Percentiles rank a stretch among this genome's conserved stretches.
Evolutionary conservation across 345 rosid species (phyloP).

Genomic region (Gossypium stocksii): DNA sequence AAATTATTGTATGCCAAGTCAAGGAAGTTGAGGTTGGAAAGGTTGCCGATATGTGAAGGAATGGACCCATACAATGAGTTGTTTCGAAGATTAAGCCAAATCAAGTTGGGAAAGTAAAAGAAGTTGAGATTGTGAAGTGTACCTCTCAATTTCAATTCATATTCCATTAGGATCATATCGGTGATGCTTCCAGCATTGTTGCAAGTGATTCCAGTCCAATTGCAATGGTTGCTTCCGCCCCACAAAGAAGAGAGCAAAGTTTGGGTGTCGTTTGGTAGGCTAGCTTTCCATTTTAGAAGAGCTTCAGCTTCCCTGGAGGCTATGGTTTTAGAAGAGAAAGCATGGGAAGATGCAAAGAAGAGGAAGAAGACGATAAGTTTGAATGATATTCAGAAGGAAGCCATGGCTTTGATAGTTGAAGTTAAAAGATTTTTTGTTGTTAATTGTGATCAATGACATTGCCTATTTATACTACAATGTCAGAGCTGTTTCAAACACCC

Average conservation of each 20-base stretch:
- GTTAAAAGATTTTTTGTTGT: too few species aligned
- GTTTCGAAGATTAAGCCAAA: background rate
- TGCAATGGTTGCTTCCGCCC: background rate
- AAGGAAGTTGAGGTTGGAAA: too few species aligned
- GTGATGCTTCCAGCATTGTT: background rate
- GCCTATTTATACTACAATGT: too few species aligned
- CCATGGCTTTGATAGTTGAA: background rate
- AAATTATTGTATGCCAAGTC: too few species aligned
- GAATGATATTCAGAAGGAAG: background rate
- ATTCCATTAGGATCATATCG: background rate
- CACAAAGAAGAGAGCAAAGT: background rate
- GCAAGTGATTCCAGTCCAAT: background rate
- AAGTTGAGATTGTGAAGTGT: background rate
- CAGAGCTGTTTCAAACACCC: background rate
- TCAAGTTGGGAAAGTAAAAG: background rate
- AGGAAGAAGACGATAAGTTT: background rate
- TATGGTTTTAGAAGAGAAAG: background rate
- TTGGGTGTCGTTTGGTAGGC: background rate
- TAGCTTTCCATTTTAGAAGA: background rate
- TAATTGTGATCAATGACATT: too few species aligned
- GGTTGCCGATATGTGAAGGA: too few species aligned
- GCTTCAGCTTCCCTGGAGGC: background rate
- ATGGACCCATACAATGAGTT: background rate
- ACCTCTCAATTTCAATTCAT: background rate
- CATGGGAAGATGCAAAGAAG: background rate